Evolutionary conservation across 345 rosid genomes (phyloP).

Genomic region (Gossypium rotundifolium): DNA sequence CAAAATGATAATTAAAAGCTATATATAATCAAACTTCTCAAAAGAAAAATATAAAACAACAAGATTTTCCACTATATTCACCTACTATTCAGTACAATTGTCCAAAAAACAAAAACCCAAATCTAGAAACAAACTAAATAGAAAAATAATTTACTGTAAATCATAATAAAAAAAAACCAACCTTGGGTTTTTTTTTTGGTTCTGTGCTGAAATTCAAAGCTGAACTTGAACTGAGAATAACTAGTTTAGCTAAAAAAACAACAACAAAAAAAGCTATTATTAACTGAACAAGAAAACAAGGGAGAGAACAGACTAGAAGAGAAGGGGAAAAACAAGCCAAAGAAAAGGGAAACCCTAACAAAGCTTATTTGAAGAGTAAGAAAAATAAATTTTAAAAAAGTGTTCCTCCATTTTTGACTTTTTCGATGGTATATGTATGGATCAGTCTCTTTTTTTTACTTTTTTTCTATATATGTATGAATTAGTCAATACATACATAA

Average conservation of each 20-base stretch:
- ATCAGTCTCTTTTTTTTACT: background rate
- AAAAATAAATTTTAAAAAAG: background rate
- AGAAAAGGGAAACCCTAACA: background rate
- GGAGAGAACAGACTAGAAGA: background rate
- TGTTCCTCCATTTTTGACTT: background rate
- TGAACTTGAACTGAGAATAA: background rate
- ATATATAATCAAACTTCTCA: background rate
- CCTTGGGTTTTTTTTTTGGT: background rate
- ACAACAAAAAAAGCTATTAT: background rate
- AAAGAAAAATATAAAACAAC: background rate
- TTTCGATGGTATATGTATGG: background rate
- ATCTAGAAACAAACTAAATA: background rate
- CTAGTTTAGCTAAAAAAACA: background rate
- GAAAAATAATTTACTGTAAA: background rate
- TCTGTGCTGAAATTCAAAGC: background rate
- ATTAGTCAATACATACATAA: background rate
- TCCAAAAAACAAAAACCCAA: background rate
- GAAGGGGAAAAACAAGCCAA: background rate
- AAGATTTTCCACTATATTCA: background rate
- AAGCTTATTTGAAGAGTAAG: background rate
- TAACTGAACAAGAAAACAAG: background rate
- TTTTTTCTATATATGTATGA: background rate
- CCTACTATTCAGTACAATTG: background rate
- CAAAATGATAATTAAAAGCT: background rate
- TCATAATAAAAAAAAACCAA: background rate